phyloP scores from a whole-genome alignment of 768 basidiomycete genomes.

The Lactarius hatsudake region DNA sequence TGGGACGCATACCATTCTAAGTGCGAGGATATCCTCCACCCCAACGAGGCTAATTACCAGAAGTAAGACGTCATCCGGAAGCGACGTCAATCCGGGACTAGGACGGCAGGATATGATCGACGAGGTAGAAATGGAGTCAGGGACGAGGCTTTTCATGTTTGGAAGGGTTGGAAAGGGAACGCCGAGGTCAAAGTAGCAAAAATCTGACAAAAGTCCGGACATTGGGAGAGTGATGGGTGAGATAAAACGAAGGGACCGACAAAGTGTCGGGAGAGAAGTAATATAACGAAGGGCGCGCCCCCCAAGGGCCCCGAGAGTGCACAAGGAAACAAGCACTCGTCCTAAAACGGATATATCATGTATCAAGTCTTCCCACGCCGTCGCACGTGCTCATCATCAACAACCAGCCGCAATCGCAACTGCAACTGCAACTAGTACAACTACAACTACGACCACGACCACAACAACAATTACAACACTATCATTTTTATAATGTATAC shows the following conservation, averaged over 20 bases:
- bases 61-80: constrained; percentile 37
- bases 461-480: neutral
- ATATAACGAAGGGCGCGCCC: constrained; percentile 6
- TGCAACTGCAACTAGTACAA: neutral
- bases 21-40: constrained; percentile 35
- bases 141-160: neutral
- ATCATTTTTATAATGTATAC: constrained; percentile 1
- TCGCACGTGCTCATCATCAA: constrained; percentile 4
- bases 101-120: constrained; percentile 16
- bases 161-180: constrained; percentile 1
- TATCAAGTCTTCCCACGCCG: neutral
- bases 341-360: neutral
- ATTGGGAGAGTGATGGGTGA: neutral
- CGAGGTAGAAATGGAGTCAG: constrained; percentile 1
- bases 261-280: neutral
- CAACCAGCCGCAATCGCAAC: neutral
- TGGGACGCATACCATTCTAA: constrained; percentile 34
- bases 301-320: neutral
- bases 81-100: constrained; percentile 27
- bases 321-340: constrained; percentile 14
- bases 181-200: constrained; percentile 8
- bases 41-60: constrained; percentile 35
- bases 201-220: constrained; percentile 10
- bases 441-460: neutral
- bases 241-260: neutral